phyloP scores from a whole-genome alignment of 768 basidiomycete genomes.

The Wakefieldia striispora region DNA sequence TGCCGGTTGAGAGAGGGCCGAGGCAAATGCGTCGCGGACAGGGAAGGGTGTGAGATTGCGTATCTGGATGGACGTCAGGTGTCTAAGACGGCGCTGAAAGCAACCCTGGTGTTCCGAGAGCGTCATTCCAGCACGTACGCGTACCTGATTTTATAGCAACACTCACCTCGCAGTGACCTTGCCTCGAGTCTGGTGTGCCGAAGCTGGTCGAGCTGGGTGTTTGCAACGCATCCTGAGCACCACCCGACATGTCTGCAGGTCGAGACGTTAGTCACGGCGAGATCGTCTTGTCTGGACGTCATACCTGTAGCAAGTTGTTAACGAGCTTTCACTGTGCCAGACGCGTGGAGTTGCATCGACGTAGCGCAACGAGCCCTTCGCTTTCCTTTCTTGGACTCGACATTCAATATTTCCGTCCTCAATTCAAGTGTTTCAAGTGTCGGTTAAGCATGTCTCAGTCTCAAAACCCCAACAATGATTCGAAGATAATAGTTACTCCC shows the following conservation, averaged over 20 bases:
- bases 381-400: constrained; percentile 27
- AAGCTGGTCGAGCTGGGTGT: constrained; percentile 16
- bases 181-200: constrained; percentile 8
- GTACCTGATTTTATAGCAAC: not conserved
- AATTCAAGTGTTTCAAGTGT: not conserved
- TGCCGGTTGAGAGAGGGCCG: constrained; percentile 67
- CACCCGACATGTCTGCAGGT: constrained; percentile 21
- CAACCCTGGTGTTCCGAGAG: constrained; percentile 14
- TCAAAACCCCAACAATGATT: constrained; percentile 24
- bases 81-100: constrained; percentile 65
- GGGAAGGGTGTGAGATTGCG: constrained; percentile 85
- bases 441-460: constrained; percentile 42
- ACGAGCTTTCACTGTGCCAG: constrained; percentile 2
- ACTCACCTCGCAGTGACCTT: constrained; percentile 15
- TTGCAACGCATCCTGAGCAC: constrained; percentile 15
- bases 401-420: not conserved
- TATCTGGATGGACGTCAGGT: constrained; percentile 70
- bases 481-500: constrained; percentile 6
- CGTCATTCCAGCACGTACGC: not conserved
- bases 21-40: constrained; percentile 68
- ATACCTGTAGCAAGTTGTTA: not conserved
- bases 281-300: not conserved
- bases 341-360: not conserved
- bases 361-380: not conserved
- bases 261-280: not conserved